Evolutionary conservation across 1,284 basidiomycete genomes (phyloP).

Genomic region (Trametes hirsuta): DNA sequence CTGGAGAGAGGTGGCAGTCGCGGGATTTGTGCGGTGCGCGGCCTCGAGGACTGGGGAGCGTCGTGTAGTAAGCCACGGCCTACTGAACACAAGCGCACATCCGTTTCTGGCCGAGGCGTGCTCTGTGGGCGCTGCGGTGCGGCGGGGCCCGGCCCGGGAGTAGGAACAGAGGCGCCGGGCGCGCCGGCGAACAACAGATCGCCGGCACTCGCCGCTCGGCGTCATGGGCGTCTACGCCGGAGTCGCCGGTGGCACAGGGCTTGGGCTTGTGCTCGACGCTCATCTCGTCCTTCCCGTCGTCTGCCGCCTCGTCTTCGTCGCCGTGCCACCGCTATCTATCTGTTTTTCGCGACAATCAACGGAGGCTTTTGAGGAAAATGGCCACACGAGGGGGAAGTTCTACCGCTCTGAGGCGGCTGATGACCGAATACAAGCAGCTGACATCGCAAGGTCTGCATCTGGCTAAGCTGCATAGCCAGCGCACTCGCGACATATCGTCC

Average conservation of each 20-base stretch:
- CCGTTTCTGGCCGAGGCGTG: not conserved
- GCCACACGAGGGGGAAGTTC: slow-evolving; percentile 52
- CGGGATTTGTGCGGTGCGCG: not conserved
- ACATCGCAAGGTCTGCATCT: slow-evolving; percentile 56
- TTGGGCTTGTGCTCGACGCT: slow-evolving; percentile 14
- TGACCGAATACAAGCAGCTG: slow-evolving; percentile 94
- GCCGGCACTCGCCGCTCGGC: slow-evolving; percentile 9
- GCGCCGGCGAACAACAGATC: slow-evolving; percentile 13
- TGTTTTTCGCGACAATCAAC: not conserved
- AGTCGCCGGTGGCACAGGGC: not conserved
- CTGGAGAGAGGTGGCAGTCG: not conserved
- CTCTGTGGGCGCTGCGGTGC: not conserved
- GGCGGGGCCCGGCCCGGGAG: slow-evolving; percentile 1
- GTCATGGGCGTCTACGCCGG: slow-evolving; percentile 3
- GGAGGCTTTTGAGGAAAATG: slow-evolving; percentile 30
- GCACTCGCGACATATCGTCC: not conserved
- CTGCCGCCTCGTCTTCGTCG: slow-evolving; percentile 2
- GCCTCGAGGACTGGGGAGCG: not conserved
- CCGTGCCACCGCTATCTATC: not conserved
- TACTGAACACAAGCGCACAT: not conserved
- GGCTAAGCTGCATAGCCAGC: not conserved
- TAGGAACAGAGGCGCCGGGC: not conserved
- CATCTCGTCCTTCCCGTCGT: slow-evolving; percentile 10
- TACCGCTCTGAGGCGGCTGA: slow-evolving; percentile 78
- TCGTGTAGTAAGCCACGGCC: not conserved